Conservation (phyloP, 2,329 filamentous ascomycete species). For the Microsporum audouinii region DNA sequence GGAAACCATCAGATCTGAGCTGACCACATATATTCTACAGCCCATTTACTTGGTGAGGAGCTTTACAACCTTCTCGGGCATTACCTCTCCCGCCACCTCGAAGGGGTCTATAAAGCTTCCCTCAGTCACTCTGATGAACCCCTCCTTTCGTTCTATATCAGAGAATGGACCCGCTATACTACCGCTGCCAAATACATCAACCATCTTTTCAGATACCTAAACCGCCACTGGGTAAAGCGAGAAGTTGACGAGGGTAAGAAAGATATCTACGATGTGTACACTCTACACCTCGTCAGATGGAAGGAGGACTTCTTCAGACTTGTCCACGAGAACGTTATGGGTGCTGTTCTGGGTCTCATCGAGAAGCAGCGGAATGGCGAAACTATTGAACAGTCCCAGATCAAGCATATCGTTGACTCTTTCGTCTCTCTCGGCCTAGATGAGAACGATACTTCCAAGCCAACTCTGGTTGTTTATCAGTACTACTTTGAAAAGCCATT, state of each 20-base stretch:
- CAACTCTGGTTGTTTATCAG: constrained; percentile 88
- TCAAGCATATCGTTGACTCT: constrained; percentile 93
- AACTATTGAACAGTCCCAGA: constrained; percentile 92
- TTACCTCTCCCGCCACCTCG: constrained; percentile 70
- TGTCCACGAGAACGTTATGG: constrained; percentile 84
- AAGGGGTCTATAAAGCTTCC: constrained; percentile 58
- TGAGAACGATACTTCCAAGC: constrained; percentile 83
- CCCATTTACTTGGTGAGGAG: constrained; percentile 89
- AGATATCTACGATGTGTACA: constrained; percentile 96
- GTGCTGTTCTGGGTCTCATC: constrained; percentile 82
- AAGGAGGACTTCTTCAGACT: constrained; percentile 77
- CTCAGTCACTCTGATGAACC: constrained; percentile 79
- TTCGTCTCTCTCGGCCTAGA: constrained; percentile 93
- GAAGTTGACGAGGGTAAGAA: constrained; percentile 99
- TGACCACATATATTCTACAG: constrained; percentile 35
- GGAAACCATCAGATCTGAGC: constrained; percentile 2
- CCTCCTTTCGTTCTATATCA: constrained; percentile 82
- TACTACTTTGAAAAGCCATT: constrained; percentile 89
- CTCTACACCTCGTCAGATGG: constrained; percentile 90
- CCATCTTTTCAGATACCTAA: constrained; percentile 90
- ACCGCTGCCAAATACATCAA: constrained; percentile 95
- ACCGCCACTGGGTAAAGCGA: constrained; percentile 96
- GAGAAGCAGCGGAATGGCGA: constrained; percentile 96
- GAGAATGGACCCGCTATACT: constrained; percentile 93
- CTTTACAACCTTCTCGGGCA: constrained; percentile 83